Evolutionary conservation across 2,329 filamentous ascomycete genomes (phyloP), one percentile per base, ranked within the genome.

Genomic region (Hymenoscyphus scutula): DNA sequence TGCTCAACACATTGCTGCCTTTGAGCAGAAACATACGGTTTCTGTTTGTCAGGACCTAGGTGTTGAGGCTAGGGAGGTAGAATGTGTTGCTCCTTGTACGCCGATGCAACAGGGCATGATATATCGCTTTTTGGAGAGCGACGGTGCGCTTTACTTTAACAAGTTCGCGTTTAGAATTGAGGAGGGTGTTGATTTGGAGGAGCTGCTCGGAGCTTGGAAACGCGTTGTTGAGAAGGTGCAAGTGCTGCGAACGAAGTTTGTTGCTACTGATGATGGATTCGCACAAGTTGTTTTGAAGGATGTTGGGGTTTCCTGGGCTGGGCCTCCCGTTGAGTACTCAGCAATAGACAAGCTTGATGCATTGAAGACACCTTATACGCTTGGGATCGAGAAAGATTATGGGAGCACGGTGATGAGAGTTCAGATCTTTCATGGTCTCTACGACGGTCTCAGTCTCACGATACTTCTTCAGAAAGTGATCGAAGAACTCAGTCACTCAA

Each of bases 101-200:
- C 84, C 92, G 0, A 78, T 97, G 0, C 93, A 97, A 71, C 86
- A 94, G 73, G 93, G 92, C 0, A 94, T 97, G 79, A 85, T 97
- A 57, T 89, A 89, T 5, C 83, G 87, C 56, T 88, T 87, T 27
- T 73, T 89, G 41, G 82, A 85, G 10, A 85, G 78, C 19, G 76
- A 81, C 0, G 73, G 77, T 0, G 79, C 81, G 0, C 76, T 89
- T 0, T 97, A 97, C 72, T 96, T 94, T 74, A 92, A 92, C 62
- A 80, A 81, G 0, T 96, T 97, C 71, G 76, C 76, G 0, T 86
- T 94, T 53, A 68, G 77, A 0, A 74, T 96, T 0, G 61, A 74
- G 0, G 62, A 74, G 0, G 64, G 73, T 0, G 71, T 84, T 5
- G 80, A 85, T n/a, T 41, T 80, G 0, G 63, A 74, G 0, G 76